phyloP scores from a whole-genome alignment of 176 grass and related monocot species.

The Dactylis glomerata region DNA sequence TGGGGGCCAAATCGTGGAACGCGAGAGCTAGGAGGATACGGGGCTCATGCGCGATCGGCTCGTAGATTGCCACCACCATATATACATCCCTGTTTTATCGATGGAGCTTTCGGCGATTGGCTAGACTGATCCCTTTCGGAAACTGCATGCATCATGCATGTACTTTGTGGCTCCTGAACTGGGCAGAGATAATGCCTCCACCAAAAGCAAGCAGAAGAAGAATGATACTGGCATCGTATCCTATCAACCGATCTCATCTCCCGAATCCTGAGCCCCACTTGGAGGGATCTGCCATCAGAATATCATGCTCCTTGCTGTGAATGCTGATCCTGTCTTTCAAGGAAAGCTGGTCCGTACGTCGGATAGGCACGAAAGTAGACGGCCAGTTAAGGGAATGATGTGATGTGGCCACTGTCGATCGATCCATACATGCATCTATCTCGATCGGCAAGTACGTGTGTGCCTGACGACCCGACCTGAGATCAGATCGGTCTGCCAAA shows the following conservation, averaged over 20 bases:
- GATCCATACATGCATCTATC: too few species aligned
- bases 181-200: neutral
- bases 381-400: neutral
- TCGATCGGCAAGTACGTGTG: too few species aligned
- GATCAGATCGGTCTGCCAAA: neutral
- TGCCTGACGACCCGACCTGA: neutral
- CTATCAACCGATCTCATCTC: neutral
- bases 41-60: too few species aligned
- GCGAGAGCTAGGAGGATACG: too few species aligned
- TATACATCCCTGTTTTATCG: too few species aligned
- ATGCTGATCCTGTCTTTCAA: neutral
- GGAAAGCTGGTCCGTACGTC: neutral
- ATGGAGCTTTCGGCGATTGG: too few species aligned
- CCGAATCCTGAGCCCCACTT: neutral
- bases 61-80: too few species aligned
- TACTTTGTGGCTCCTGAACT: neutral
- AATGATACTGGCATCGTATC: too few species aligned
- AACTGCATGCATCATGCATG: neutral
- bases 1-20: too few species aligned
- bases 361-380: neutral
- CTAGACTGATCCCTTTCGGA: neutral
- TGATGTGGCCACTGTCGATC: neutral
- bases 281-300: neutral
- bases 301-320: neutral
- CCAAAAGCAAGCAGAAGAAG: too few species aligned